Evolutionary conservation across 352 stramenopile genomes (phyloP), one percentile per base, ranked within the genome.

Genomic region (Pythium vanterpoolii): DNA sequence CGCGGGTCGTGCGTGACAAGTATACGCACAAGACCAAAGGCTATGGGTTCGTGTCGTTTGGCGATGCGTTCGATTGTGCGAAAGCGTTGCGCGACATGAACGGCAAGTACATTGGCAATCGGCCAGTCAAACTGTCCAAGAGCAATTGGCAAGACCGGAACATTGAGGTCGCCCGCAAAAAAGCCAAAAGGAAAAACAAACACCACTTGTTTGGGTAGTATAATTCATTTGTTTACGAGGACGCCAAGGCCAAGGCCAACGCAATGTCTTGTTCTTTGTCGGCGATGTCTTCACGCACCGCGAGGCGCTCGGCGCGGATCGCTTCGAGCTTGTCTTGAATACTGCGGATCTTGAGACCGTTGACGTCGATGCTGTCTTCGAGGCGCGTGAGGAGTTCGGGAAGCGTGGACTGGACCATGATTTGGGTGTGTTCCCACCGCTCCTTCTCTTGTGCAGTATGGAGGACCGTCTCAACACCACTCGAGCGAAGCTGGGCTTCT

Each of bases 41-140:
- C 16, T 99, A 96, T 72, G 96, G 96, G 2, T 98, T 99, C 64
- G 95, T 98, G 27, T 97, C 80, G 58, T 96, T 99, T 39, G 49
- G 89, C 13, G 90, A 98, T 73, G 79, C 92, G 13, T 95, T 98
- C 60, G 94, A 98, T 68, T 98, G 87, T 67, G 94, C 93, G 5
- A 95, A 94, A 48, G 95, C 95, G 8, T 80, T 98, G 62, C 75
- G 95, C 30, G 95, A 99, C 74, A 98, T 98, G 91, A 97, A 98
- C 76, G 92, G 96, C 56, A 97, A 96, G 64, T 98, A 97, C 80
- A 92, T 98, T 66, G 92, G 91, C 31, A 95, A 93, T 27, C 81
- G 95, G 11, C 95, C 93, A 0, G 97, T 98, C 30, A 96, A 98
- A 69, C 83, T 99, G 30, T 96, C 90, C 67, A 90, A 97, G 50